Base-by-base conservation (phyloP, 1,284 basidiomycete species). In the Moesziomyces parantarcticus region DNA sequence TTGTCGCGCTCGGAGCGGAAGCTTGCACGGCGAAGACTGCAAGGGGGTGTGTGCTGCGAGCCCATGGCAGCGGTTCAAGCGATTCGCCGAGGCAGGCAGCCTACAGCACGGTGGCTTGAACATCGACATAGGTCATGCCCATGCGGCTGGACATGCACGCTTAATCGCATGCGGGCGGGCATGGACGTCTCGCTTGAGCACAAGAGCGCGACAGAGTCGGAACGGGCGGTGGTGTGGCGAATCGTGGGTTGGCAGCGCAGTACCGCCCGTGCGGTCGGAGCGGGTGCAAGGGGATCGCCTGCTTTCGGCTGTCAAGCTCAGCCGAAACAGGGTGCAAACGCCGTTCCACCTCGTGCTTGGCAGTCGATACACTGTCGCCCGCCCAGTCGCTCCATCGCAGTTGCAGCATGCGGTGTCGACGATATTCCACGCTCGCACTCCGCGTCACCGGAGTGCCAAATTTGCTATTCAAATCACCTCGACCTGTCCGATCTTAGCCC, bases 11-110 rank as follows among this genome's bases (percentile, higher is more conserved):
- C 47, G 32, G 23, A 16, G 22, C 6, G 9, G 25, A 40, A 39
- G 52, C 44, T 18, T 26, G 36, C 42, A 39, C 53, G 53, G 48
- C 48, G 44, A 50, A 34, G 29, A 22, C 46, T 62, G 48, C 44
- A 51, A 62, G 44, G 48, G 52, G 44, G 10, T 7, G 29, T 32
- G 29, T 32, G 29, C 29, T 32, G 29, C 29, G 29, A 32, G 11
- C 29, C 29, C 29, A 13, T 13, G 29, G 29, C 10, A 20, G 43
- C 39, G 5, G 34, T 8, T 25, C 26, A 51, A 51, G 57, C 49
- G 57, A 47, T 44, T 51, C 39, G 36, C 49, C 57, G 43, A 49
- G 26, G 48, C 34, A 22, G 34, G 25, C 34, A 23, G 25, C 29
- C 26, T 5, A n/a, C 42, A 25, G 42, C 42, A 7, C 26, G 7